Percentiles rank a stretch among this genome's conserved stretches.
phyloP scores from a whole-genome alignment of 257 asterid species.

The Solanum medicagineum region DNA sequence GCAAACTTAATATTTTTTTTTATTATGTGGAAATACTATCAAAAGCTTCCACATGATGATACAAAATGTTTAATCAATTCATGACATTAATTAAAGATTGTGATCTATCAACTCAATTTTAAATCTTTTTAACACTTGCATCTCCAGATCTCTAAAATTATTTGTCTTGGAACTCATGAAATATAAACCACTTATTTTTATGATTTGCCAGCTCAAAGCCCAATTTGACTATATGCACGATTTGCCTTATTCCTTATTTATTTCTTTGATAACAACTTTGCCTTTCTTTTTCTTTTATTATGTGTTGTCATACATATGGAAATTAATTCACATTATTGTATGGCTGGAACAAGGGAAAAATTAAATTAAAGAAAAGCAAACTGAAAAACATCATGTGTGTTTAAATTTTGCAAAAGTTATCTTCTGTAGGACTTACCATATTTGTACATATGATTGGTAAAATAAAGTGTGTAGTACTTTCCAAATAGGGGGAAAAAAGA shows the following conservation, averaged over 20 bases:
- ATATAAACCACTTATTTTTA: neutral
- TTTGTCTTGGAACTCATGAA: neutral
- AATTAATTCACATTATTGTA: neutral
- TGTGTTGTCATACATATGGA: neutral
- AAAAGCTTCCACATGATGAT: neutral
- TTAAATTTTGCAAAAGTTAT: neutral
- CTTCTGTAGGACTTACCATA: neutral
- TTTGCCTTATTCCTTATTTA: neutral
- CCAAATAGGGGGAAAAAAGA: neutral
- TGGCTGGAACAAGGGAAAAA: neutral
- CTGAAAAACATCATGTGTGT: neutral
- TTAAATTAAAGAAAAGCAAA: too few species aligned
- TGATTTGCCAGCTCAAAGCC: neutral
- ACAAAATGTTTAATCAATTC: neutral
- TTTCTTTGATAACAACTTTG: neutral
- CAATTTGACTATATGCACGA: neutral
- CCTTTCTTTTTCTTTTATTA: neutral
- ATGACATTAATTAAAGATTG: neutral
- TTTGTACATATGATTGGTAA: neutral
- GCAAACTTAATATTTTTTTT: neutral
- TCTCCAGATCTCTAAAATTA: neutral
- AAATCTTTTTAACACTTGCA: neutral
- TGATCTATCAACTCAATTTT: neutral
- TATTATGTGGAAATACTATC: neutral
- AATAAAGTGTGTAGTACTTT: neutral